Evolutionary conservation across 306 rosid species (phyloP), one percentile per base, ranked within the genome.

Genomic region (barrel medic (Medicago truncatula)): DNA sequence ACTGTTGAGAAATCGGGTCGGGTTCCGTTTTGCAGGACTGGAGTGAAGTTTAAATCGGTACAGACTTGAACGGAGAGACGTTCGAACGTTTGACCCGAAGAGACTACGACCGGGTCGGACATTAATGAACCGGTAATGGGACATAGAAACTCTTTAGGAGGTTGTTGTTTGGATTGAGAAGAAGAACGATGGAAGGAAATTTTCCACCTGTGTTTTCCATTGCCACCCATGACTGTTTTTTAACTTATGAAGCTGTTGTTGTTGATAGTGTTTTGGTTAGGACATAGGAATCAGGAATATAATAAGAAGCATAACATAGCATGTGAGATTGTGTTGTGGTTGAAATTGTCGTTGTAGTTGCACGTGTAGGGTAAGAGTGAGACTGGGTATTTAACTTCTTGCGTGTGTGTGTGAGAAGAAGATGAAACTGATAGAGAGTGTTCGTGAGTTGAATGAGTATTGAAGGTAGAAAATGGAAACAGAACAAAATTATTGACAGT

Each of bases 41-140:
- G 96, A 0, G 83, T 49, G 76, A 84, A 90, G 4, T 79, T 75
- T 9, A 92, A 60, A 9, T 90, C 89, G 5, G 56, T 73, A 76
- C 96, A 96, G 7, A 86, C 86, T 43, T 86, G 90, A 9, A 87
- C 91, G 31, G 88, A 69, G 60, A 87, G 44, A 9, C 99, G 92
- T 66, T 96, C 99, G 75, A 89, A 96, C 20, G 99, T 92, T 59
- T 96, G 98, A 7, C 98, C 98, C 6, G 99, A 90, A 34, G 96
- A 21, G 16, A 92, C 93, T 14, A 96, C 88, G 6, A 96, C 98
- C 2, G 98, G 99, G 90, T 96, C 98, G 34, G 89, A 89, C 98
- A 96, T 92, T 68, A 96, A 61, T 0, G 83, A 75, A 0, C 88
- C 85, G n/a, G 93, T 78, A 69, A 96, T 86, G 0, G 88, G 90